Evolutionary conservation across 192 early-diverging fungal species (phyloP).

Genomic region (Powellomyces hirtus): DNA sequence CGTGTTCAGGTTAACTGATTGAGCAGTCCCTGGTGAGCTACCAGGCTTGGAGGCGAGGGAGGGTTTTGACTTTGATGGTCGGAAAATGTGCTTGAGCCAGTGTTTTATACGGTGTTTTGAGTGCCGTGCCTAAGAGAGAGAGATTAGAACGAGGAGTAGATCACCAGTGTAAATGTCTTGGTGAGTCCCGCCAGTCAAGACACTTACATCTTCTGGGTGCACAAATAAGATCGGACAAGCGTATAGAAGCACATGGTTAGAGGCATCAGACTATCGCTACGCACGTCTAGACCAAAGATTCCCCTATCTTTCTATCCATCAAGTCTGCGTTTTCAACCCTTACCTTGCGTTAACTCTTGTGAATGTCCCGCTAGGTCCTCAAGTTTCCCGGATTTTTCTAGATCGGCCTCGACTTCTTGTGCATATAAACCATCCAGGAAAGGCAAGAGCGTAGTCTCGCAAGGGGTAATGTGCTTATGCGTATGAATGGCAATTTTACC

Average conservation of each 20-base stretch:
- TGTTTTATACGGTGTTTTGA: constrained; percentile 2
- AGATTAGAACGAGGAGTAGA: background rate
- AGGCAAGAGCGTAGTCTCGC: constrained; percentile 56
- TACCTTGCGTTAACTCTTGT: too few species aligned
- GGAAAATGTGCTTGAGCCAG: constrained; percentile 1
- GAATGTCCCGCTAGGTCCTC: constrained; percentile 5
- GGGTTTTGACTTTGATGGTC: too few species aligned
- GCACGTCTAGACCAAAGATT: background rate
- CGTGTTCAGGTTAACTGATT: too few species aligned
- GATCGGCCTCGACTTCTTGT: constrained; percentile 43
- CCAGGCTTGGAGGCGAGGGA: too few species aligned
- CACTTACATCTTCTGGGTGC: background rate
- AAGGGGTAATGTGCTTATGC: constrained; percentile 35
- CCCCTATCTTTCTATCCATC: background rate
- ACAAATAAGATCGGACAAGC: background rate
- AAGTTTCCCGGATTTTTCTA: constrained; percentile 9
- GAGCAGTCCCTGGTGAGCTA: too few species aligned
- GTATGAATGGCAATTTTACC: background rate
- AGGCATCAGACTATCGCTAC: background rate
- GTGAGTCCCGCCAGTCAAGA: background rate
- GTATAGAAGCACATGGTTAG: background rate
- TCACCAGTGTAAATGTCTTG: background rate
- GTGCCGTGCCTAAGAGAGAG: background rate
- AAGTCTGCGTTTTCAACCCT: background rate
- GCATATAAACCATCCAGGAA: constrained; percentile 45